Evolutionary conservation across 768 basidiomycete species (phyloP).

Genomic region (Leucosporidium scottii): DNA sequence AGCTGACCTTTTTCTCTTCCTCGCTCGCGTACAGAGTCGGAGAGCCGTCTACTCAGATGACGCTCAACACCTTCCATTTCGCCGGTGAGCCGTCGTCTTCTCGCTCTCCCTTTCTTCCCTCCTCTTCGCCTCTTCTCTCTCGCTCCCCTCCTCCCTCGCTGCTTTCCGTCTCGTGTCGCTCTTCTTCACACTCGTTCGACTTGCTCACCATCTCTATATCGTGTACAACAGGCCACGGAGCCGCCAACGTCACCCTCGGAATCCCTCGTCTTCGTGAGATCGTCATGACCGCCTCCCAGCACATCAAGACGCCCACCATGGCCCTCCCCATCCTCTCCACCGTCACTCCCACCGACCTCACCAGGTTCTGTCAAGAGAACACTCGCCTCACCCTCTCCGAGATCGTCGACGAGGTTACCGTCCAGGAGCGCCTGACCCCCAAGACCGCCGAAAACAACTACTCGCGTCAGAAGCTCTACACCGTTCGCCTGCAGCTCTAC

Average conservation of each 20-base stretch:
- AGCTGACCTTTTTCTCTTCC: constrained; percentile 6
- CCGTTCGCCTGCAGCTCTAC: constrained; percentile 74
- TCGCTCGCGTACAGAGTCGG: constrained; percentile 59
- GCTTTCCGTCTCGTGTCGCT: no score
- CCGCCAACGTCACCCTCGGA: constrained; percentile 97
- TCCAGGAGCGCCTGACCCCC: constrained; percentile 66
- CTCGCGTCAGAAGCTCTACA: constrained; percentile 70
- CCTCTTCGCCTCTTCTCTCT: no score
- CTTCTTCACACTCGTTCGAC: no score
- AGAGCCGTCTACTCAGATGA: constrained; percentile 99
- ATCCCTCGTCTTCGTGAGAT: constrained; percentile 98
- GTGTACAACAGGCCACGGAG: constrained; percentile 70
- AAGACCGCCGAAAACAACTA: constrained; percentile 49
- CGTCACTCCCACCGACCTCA: constrained; percentile 51
- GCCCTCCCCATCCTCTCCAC: constrained; percentile 56
- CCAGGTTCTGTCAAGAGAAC: constrained; percentile 75
- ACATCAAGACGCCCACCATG: constrained; percentile 98
- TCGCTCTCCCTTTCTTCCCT: background rate
- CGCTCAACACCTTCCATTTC: constrained; percentile 98
- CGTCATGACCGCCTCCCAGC: constrained; percentile 94
- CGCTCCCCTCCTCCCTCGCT: no score
- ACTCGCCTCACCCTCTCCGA: constrained; percentile 80
- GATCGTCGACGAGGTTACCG: constrained; percentile 70
- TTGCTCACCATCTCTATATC: no score
- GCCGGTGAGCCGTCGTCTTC: constrained; percentile 56